Evolutionary conservation across 2,329 filamentous ascomycete genomes (phyloP), one percentile per base, ranked within the genome.

Genomic region (Exophiala sp.): DNA sequence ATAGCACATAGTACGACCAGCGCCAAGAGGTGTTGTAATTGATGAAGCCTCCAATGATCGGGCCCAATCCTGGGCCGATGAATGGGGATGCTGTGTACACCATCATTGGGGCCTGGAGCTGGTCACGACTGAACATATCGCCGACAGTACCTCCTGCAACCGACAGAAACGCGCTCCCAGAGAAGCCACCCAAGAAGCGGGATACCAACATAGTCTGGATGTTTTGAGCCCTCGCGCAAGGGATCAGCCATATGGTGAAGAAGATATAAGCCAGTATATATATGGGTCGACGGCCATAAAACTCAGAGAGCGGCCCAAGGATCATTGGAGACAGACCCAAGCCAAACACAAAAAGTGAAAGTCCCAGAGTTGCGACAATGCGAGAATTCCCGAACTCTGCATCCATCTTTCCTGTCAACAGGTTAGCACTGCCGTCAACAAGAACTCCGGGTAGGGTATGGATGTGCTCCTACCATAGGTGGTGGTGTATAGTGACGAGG

Each of bases 401-500:
- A 55, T 83, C 80, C 68, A 95, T 80, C 66, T 93, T 85, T 14
- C 62, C 64, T 57, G 34, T 43, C 22, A 18, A 8, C n/a, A 32
- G 16, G 29, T 48, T 35, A 53, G 50, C 10, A 18, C 8, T 13
- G n/a, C 29, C 7, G 3, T 32, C 7, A 9, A 7, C n/a, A 7
- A n/a, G n/a, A 32, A 32, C 11, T 32, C 6, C n/a, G 29, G 29
- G 13, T 13, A 8, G 8, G 24, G 43, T 14, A 21, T 21, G 18
- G 39, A 8, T 13, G 13, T 38, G 23, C 5, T 41, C 48, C 46
- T 19, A 54, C 54, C 54, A 66, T 95, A 96, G 0, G 86, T 93
- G 10, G 81, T 80, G 0, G 88, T 91, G 68, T 96, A 95, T 60
- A 95, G 81, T n/a, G 88, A 93, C 41, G 85, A 90, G 1, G 86